Conservation (phyloP, 2,329 filamentous ascomycete species). For the Alternaria longipes region DNA sequence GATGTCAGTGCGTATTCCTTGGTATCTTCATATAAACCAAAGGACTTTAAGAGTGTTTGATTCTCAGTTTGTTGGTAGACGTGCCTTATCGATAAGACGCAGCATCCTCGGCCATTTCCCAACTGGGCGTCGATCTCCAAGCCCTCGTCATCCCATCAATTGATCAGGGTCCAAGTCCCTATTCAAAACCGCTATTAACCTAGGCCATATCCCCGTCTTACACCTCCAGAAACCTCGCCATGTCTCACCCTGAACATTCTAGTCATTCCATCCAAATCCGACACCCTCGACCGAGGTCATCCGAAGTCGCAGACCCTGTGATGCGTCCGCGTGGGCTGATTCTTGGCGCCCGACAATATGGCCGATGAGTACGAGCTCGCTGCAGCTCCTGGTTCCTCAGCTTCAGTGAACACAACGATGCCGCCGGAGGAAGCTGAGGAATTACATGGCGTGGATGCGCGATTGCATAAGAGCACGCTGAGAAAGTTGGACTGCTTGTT, state of each 20-base stretch:
- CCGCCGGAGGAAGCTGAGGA: slow-evolving; percentile 19
- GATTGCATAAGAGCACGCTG: slow-evolving; percentile 50
- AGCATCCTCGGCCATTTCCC: slow-evolving; percentile 1
- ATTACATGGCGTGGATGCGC: background rate
- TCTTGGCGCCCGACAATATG: slow-evolving; percentile 27
- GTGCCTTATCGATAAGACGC: slow-evolving; percentile 19
- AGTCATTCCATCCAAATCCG: background rate
- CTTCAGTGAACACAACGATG: slow-evolving; percentile 17
- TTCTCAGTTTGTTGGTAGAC: background rate
- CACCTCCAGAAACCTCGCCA: background rate
- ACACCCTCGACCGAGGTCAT: slow-evolving; percentile 4
- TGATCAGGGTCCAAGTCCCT: slow-evolving; percentile 6
- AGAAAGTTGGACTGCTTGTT: slow-evolving; percentile 61
- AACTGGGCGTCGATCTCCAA: slow-evolving; percentile 4
- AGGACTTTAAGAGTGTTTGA: too few species aligned
- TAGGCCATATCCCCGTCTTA: background rate
- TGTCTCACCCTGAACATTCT: background rate
- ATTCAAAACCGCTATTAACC: slow-evolving; percentile 3
- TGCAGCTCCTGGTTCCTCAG: slow-evolving; percentile 7
- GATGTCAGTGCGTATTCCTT: background rate
- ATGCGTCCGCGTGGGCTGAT: slow-evolving; percentile 14
- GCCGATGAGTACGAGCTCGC: slow-evolving; percentile 25
- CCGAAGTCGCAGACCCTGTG: slow-evolving; percentile 16
- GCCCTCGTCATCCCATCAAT: slow-evolving; percentile 1
- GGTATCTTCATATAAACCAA: too few species aligned